phyloP scores from a whole-genome alignment of 805 yeast genomes.

The Clavispora fructus region DNA sequence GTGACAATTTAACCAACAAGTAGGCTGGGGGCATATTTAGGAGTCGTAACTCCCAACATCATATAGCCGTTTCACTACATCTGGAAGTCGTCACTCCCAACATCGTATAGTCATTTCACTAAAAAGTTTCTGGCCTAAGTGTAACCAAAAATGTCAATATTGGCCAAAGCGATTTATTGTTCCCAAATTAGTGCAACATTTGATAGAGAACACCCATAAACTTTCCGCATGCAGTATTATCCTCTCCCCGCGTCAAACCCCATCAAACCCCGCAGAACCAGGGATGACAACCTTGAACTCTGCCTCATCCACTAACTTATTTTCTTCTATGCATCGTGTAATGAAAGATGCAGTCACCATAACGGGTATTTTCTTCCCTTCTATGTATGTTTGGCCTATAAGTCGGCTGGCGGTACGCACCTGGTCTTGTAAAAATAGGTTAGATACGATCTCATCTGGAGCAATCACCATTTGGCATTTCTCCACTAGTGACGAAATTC shows the following conservation, averaged over 20 bases:
- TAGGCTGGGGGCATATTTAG: no score
- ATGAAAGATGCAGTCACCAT: slow-evolving; percentile 32
- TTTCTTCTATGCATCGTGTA: slow-evolving; percentile 2
- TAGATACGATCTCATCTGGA: background rate
- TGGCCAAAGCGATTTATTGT: no score
- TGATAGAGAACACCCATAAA: no score
- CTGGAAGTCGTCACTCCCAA: no score
- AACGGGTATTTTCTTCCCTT: slow-evolving; percentile 24
- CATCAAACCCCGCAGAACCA: background rate
- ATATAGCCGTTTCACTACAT: no score
- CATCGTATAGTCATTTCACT: no score
- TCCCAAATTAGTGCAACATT: background rate
- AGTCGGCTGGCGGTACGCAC: slow-evolving; percentile 13
- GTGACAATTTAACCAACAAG: no score
- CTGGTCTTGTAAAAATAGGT: background rate
- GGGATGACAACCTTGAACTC: background rate
- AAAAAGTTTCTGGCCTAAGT: no score
- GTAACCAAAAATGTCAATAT: no score
- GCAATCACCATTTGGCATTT: background rate
- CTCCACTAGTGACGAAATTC: no score
- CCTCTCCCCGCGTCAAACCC: background rate
- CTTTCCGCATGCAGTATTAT: background rate
- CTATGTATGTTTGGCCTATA: slow-evolving; percentile 12
- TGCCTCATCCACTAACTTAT: background rate
- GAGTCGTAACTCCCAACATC: no score